These are phyloP conservation scores for Arabidopsis arenosa DNA, from an alignment of 345 rosid species.

Conservation along the genomic window DNA sequence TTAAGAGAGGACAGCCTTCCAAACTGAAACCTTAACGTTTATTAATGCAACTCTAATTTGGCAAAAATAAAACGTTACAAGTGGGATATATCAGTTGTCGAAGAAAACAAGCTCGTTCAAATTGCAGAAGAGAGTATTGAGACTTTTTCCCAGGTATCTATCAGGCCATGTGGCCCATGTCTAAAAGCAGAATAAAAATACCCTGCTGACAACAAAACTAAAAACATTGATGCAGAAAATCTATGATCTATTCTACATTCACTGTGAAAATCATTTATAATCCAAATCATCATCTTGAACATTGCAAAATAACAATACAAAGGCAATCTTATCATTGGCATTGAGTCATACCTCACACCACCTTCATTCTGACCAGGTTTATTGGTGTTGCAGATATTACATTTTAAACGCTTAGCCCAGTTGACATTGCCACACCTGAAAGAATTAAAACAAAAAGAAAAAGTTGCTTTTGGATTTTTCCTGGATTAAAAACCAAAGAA, in stretches of 20 bases:
- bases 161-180: neutral
- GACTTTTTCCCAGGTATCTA: constrained; percentile 1
- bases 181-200: constrained; percentile 12
- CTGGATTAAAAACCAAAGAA: neutral
- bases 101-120: neutral
- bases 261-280: neutral
- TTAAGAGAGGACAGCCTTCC: neutral
- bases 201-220: neutral
- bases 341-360: constrained; percentile 76
- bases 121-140: constrained; percentile 2
- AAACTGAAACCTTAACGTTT: neutral
- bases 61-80: neutral
- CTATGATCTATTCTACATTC: neutral
- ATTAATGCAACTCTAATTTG: constrained; percentile 2
- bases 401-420: constrained; percentile 96
- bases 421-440: constrained; percentile 96
- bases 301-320: constrained; percentile 16
- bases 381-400: constrained; percentile 97
- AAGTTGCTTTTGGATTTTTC: neutral
- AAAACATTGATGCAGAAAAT: neutral
- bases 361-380: constrained; percentile 97
- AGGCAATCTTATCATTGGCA: neutral
- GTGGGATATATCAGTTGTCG: neutral
- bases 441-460: neutral
- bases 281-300: neutral